phyloP scores from a whole-genome alignment of 108 stramenopile genomes.

The Skeletonema marinoi region DNA sequence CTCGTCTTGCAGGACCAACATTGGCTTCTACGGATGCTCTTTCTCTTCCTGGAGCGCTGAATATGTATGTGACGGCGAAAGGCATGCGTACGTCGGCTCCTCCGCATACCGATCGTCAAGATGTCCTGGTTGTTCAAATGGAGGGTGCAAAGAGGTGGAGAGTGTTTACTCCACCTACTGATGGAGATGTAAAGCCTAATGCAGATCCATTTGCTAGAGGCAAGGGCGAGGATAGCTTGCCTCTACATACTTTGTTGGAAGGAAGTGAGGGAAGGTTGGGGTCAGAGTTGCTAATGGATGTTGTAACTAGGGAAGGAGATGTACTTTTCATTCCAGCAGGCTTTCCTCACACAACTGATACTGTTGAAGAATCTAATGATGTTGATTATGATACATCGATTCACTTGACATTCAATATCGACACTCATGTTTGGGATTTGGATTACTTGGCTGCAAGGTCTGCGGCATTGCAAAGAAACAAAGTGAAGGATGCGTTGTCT shows the following conservation, averaged over 20 bases:
- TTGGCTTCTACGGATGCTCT: conserved; percentile 83
- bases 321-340: conserved; percentile 89
- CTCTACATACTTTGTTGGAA: conserved; percentile 64
- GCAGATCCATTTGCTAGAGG: conserved; percentile 91
- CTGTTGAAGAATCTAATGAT: conserved; percentile 38
- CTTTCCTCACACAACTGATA: conserved; percentile 94
- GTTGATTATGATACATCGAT: conserved; percentile 62
- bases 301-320: conserved; percentile 72
- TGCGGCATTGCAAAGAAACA: conserved; percentile 58
- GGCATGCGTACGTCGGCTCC: conserved; percentile 85
- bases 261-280: conserved; percentile 42
- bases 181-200: conserved; percentile 64
- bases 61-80: conserved; percentile 86
- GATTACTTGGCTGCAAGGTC: conserved; percentile 76
- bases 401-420: conserved; percentile 90
- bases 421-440: conserved; percentile 93
- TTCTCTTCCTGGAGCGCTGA: conserved; percentile 76
- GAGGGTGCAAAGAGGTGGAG: conserved; percentile 85
- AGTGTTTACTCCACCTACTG: conserved; percentile 64
- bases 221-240: conserved; percentile 81
- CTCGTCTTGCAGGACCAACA: conserved; percentile 76
- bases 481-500: conserved; percentile 49
- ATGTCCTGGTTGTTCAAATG: conserved; percentile 91
- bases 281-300: conserved; percentile 62
- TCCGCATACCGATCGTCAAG: conserved; percentile 95